These are phyloP conservation scores for Exophiala mesophila DNA, from an alignment of 2,329 filamentous ascomycete genomes.

Conservation along the genomic window DNA sequence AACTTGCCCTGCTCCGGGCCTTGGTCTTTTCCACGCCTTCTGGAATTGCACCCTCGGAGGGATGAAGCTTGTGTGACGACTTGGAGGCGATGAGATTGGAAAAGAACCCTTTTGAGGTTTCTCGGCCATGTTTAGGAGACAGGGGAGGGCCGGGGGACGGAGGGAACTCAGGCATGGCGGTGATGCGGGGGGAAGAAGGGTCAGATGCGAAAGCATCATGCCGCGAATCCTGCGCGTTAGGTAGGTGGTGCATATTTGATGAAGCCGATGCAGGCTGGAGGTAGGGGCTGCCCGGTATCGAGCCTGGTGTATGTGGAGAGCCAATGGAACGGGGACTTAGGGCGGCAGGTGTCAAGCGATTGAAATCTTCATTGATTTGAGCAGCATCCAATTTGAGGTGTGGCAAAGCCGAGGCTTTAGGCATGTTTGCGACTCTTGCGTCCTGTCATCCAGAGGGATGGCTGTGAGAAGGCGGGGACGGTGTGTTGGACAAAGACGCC, in stretches of 20 bases:
- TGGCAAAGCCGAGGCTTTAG: conserved; percentile 24
- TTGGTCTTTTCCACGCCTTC: conserved; percentile 28
- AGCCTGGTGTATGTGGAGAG: conserved; percentile 22
- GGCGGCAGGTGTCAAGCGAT: conserved; percentile 19
- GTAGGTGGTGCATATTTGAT: conserved; percentile 15
- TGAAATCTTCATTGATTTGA: conserved; percentile 21
- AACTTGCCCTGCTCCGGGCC: conserved; percentile 38
- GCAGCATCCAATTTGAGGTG: conserved; percentile 22
- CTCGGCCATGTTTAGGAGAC: conserved; percentile 39
- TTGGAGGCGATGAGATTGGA: conserved; percentile 44
- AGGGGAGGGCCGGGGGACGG: conserved; percentile 34
- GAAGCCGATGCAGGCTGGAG: conserved; percentile 12
- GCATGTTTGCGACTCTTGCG: conserved; percentile 23
- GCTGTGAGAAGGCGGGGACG: conserved; percentile 24
- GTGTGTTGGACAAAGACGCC: conserved; percentile 11
- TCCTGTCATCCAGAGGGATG: conserved; percentile 20
- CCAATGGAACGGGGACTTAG: conserved; percentile 24
- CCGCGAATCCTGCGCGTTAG: conserved; percentile 9
- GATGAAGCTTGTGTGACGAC: conserved; percentile 39
- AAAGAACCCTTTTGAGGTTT: conserved; percentile 44
- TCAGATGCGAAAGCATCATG: conserved; percentile 15
- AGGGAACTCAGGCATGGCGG: conserved; percentile 43
- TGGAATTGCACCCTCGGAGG: conserved; percentile 36
- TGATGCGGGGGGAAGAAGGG: conserved; percentile 39
- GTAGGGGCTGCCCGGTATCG: conserved; percentile 20